phyloP scores from a whole-genome alignment of 352 stramenopile species.

The Pythium myriotylum region DNA sequence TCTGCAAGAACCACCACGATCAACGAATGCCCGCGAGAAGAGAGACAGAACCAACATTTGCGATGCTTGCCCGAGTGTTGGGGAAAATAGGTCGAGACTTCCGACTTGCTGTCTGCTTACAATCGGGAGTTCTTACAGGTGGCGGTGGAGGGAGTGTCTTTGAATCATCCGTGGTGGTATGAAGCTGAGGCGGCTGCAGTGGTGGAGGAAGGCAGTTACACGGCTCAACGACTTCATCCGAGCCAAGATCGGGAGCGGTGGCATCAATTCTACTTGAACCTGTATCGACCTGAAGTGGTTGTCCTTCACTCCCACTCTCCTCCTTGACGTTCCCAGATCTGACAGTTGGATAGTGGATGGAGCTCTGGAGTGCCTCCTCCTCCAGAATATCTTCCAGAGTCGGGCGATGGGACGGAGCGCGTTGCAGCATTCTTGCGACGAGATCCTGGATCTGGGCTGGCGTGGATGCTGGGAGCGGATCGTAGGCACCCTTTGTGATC shows the following conservation, averaged over 20 bases:
- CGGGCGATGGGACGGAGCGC: conserved; percentile 16
- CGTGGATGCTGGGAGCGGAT: conserved; percentile 25
- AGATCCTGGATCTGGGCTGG: conserved; percentile 27
- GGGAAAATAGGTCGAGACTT: not conserved
- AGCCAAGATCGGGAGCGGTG: not conserved
- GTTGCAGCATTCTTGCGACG: conserved; percentile 33
- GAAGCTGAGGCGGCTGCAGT: not conserved
- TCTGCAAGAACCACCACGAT: conserved; percentile 6
- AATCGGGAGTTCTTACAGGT: not conserved
- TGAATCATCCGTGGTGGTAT: not conserved
- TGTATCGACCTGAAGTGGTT: not conserved
- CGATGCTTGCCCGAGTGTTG: conserved; percentile 9
- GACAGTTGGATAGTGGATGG: no score
- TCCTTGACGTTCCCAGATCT: no score
- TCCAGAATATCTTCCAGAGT: conserved; percentile 8
- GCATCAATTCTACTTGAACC: not conserved
- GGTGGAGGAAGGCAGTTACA: not conserved
- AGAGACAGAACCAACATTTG: conserved; percentile 14
- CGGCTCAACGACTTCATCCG: not conserved
- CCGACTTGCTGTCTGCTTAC: not conserved
- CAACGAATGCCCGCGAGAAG: not conserved
- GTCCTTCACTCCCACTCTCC: no score
- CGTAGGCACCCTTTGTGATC: conserved; percentile 43
- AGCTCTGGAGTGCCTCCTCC: not conserved
- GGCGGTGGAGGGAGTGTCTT: conserved; percentile 2